A percentile compares a stretch with the other conserved stretches of the same genome.
These are phyloP conservation scores for Acanthamoeba royreba DNA, from an alignment of 208 protist species.

Conservation along the genomic window DNA sequence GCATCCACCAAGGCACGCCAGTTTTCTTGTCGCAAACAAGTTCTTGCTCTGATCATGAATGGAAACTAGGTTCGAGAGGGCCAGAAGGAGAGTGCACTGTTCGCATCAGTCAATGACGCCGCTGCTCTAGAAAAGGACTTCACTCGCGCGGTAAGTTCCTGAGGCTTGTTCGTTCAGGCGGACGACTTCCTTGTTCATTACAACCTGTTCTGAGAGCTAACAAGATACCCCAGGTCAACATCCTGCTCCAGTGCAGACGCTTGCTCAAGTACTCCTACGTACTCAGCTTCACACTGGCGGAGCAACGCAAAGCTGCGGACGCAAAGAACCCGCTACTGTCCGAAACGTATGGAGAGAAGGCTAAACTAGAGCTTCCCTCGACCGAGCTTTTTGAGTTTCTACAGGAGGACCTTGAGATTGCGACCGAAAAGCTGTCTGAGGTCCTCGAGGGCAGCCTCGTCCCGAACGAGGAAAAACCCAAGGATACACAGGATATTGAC, in stretches of 20 bases:
- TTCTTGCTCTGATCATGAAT: too few relatives aligned
- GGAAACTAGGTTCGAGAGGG: too few relatives aligned
- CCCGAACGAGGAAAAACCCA: background rate
- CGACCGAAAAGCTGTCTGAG: conserved; percentile 1
- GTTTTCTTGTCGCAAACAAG: too few relatives aligned
- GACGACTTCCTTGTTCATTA: too few relatives aligned
- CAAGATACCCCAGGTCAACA: background rate
- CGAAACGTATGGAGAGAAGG: background rate
- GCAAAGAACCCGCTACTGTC: background rate
- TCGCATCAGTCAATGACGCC: background rate
- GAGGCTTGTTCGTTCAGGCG: too few relatives aligned
- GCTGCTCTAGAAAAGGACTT: background rate
- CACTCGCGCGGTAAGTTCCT: background rate
- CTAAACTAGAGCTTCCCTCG: background rate
- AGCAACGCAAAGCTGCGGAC: background rate
- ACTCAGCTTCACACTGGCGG: background rate
- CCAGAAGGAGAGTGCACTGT: background rate
- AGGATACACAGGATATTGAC: too few relatives aligned
- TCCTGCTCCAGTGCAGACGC: background rate
- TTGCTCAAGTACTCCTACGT: conserved; percentile 31
- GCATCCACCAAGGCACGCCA: background rate
- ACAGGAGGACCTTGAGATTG: background rate
- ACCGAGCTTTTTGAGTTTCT: background rate
- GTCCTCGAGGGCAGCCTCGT: background rate
- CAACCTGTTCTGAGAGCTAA: background rate